phyloP scores from a whole-genome alignment of 768 basidiomycete species.

The Cantharellus cinnabarinus region DNA sequence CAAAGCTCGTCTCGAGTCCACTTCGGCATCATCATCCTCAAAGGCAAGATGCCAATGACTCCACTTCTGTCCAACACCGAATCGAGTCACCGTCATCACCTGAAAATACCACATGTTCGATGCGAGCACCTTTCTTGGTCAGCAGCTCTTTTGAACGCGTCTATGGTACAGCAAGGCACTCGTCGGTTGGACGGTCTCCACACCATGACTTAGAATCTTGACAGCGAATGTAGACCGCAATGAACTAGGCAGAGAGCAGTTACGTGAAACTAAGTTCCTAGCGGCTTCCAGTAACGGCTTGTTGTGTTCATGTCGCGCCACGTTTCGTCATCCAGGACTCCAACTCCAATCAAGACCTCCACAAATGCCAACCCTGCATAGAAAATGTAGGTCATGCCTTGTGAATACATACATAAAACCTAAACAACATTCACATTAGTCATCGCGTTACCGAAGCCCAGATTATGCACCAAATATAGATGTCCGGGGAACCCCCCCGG shows the following conservation, averaged over 20 bases:
- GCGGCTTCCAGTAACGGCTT: background rate
- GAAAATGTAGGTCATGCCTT: background rate
- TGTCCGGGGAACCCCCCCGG: too few relatives aligned
- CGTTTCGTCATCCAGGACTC: background rate
- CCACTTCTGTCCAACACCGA: conserved; percentile 2
- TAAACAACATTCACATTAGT: background rate
- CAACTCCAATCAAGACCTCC: background rate
- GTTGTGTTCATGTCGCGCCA: background rate
- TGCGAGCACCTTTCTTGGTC: background rate
- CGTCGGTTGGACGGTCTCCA: background rate
- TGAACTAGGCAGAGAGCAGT: conserved; percentile 1
- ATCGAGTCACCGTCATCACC: conserved; percentile 6
- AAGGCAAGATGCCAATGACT: conserved; percentile 1
- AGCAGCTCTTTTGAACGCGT: background rate
- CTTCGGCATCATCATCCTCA: conserved; percentile 1
- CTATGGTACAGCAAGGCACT: background rate
- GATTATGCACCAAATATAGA: too few relatives aligned
- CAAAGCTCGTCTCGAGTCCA: background rate
- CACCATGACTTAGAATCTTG: conserved; percentile 2
- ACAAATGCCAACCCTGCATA: background rate
- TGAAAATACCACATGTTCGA: conserved; percentile 5
- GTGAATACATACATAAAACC: background rate
- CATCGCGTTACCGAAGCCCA: too few relatives aligned
- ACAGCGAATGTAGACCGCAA: conserved; percentile 8
- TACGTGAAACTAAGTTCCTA: too few relatives aligned